Conservation (phyloP, 169 alveolate genomes). For the Plasmodium coatneyi region DNA sequence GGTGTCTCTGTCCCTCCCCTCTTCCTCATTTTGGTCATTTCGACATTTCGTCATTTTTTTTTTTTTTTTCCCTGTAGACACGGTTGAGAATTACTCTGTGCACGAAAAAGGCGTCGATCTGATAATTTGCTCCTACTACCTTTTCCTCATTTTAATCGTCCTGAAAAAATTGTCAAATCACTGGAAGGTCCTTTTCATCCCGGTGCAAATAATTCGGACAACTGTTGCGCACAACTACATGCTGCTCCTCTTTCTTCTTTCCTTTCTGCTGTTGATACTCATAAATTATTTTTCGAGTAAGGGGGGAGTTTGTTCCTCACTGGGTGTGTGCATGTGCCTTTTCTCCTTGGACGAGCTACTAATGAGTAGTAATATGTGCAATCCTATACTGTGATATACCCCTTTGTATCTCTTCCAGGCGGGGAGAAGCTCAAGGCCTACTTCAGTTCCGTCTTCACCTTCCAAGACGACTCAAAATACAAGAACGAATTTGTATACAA, state of each 20-base stretch:
- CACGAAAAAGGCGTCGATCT: neutral
- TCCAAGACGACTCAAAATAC: slow-evolving; percentile 3
- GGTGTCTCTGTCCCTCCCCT: neutral
- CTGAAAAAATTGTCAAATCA: neutral
- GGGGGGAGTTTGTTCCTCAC: neutral
- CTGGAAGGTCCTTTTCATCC: slow-evolving; percentile 9
- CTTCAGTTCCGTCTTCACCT: slow-evolving; percentile 7
- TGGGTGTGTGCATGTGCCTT: neutral
- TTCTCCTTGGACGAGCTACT: no score
- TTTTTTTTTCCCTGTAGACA: neutral
- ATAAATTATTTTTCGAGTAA: slow-evolving; percentile 42
- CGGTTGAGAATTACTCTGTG: slow-evolving; percentile 16
- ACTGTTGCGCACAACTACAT: slow-evolving; percentile 10
- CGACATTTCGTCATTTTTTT: neutral
- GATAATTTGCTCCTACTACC: slow-evolving; percentile 14
- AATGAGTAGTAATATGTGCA: neutral
- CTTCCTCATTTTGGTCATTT: no score
- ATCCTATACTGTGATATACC: neutral
- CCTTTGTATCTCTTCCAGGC: slow-evolving; percentile 13
- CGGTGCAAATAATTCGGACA: slow-evolving; percentile 16
- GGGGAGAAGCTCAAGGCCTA: neutral
- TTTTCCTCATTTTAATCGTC: slow-evolving; percentile 20
- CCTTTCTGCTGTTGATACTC: slow-evolving; percentile 8
- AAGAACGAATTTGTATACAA: slow-evolving; percentile 35
- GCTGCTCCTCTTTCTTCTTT: slow-evolving; percentile 16